Percentiles rank a stretch among this genome's conserved stretches.
These are phyloP conservation scores for Acanthochlamys bracteata DNA, from an alignment of 106 monocot species.

Conservation along the genomic window DNA sequence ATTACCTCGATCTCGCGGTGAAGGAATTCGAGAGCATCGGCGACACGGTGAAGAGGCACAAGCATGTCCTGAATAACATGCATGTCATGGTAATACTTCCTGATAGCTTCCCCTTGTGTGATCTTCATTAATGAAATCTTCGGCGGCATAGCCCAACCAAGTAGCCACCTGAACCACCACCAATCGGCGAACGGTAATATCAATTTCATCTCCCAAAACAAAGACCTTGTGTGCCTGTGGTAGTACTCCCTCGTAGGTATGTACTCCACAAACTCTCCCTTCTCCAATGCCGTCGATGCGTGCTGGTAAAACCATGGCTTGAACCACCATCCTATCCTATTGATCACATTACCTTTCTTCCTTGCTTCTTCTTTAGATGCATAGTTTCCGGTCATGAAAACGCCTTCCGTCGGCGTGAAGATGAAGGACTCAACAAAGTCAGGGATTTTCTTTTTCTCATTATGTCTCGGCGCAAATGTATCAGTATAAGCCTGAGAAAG, in stretches of 20 bases:
- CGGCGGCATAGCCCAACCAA: slow-evolving; percentile 15
- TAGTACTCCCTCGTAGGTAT: slow-evolving; percentile 19
- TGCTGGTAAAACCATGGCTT: slow-evolving; percentile 19
- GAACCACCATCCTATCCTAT: slow-evolving; percentile 10
- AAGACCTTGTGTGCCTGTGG: slow-evolving; percentile 11
- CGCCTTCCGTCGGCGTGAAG: slow-evolving; percentile 6
- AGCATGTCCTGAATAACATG: slow-evolving; percentile 18
- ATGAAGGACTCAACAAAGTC: slow-evolving; percentile 10
- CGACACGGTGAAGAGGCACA: slow-evolving; percentile 8
- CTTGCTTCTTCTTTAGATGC: slow-evolving; percentile 4
- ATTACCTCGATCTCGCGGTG: slow-evolving; percentile 15
- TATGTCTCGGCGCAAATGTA: not conserved
- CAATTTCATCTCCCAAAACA: slow-evolving; percentile 20
- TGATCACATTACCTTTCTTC: not conserved
- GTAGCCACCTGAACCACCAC: slow-evolving; percentile 16
- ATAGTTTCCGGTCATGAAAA: slow-evolving; percentile 11
- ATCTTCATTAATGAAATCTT: slow-evolving; percentile 12
- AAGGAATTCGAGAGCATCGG: slow-evolving; percentile 11
- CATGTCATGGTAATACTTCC: slow-evolving; percentile 20
- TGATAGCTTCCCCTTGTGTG: slow-evolving; percentile 17
- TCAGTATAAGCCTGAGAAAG: slow-evolving; percentile 6
- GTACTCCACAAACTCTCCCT: slow-evolving; percentile 13
- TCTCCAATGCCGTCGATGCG: slow-evolving; percentile 1
- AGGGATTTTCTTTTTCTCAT: not conserved
- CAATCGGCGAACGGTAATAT: slow-evolving; percentile 17